Base-by-base conservation (phyloP, 352 stramenopile genomes). In the Pythium vanterpoolii region DNA sequence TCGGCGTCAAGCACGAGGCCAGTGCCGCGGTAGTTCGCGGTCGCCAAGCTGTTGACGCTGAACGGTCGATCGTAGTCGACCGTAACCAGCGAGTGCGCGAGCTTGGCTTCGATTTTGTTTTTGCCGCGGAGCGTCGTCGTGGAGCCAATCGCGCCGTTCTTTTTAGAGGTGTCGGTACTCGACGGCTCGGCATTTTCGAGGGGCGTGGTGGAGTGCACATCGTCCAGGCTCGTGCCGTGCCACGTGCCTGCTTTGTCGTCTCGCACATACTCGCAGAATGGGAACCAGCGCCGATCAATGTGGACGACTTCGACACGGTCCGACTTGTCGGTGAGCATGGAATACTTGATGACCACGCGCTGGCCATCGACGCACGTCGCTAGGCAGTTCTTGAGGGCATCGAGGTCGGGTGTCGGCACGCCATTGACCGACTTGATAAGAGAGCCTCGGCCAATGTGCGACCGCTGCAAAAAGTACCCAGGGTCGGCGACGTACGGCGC, bases 281-380 rank as follows among this genome's bases (percentile, higher is more conserved):
- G 83, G 60, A 96, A 97, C 91, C 91, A 98, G n/a, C 89, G 87
- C 10, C 86, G 79, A 56, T 98, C 90, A 16, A 97, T 83, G 61
- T 92, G 86, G 10, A 93, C 86, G 14, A 95, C 83, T 39, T 95
- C 86, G 4, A 95, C 79, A 49, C 89, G 88, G 44, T 92, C 83
- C 2, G 83, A 68, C 52, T 89, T 90, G 61, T 89, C 80, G 6
- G 74, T 77, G 43, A 95, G 57, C 53, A 84, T 84, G 2, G 79
- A 88, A 39, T 86, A 93, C 67, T 95, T 95, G 34, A 97, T 72
- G 1, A 95, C 86, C 11, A 96, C 73, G 4, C 87, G 82, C 59
- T 92, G 75, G 7, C 87, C 76, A 57, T 97, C 88, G 8, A 73
- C 62, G 43, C 82, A 95, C 23, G 82, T 72, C 55, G 75, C 71